These are phyloP conservation scores for Candida orba DNA, from an alignment of 805 yeast species.

Conservation along the genomic window DNA sequence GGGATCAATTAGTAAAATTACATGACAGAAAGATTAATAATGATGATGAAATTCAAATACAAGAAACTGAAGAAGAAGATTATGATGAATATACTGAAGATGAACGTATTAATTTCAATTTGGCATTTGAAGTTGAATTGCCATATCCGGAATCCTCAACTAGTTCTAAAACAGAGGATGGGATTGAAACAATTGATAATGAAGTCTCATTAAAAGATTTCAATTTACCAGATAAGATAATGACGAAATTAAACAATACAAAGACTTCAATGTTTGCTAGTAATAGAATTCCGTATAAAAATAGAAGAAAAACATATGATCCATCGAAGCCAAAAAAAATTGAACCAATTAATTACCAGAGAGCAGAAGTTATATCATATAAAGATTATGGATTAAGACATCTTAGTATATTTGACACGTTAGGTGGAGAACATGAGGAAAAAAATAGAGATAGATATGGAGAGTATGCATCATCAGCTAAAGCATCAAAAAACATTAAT, in stretches of 20 bases:
- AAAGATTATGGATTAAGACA: conserved; percentile 14
- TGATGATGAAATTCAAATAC: background rate
- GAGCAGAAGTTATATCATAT: conserved; percentile 2
- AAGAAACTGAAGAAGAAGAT: background rate
- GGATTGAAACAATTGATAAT: conserved; percentile 3
- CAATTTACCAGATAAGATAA: background rate
- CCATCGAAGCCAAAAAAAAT: background rate
- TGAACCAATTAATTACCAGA: background rate
- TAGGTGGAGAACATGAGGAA: conserved; percentile 7
- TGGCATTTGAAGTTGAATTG: background rate
- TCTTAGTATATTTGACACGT: conserved; percentile 19
- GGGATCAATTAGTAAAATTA: no score
- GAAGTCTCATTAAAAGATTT: conserved; percentile 1
- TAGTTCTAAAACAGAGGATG: conserved; percentile 8
- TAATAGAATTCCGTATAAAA: background rate
- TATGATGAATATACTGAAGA: background rate
- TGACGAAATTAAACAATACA: background rate
- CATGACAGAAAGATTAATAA: background rate
- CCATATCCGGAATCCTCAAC: background rate
- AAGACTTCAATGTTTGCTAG: background rate
- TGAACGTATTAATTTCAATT: background rate
- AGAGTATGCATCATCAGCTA: conserved; percentile 22
- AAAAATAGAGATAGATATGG: conserved; percentile 29
- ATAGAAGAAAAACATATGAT: background rate
- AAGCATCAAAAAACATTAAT: background rate